Conservation (phyloP, 2,329 filamentous ascomycete species). For the Arthroderma sp. region DNA sequence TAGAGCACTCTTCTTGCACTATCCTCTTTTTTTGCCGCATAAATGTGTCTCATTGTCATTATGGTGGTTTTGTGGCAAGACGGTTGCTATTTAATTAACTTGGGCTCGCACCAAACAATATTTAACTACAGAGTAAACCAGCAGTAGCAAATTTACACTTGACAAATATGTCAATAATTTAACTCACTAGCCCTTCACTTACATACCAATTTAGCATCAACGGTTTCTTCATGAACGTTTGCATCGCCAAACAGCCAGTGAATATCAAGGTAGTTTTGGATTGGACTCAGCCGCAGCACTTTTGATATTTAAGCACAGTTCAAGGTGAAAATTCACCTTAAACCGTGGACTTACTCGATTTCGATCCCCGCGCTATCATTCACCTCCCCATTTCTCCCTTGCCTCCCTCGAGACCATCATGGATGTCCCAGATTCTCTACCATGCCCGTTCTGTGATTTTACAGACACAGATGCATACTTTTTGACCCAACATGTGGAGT, state of each 20-base stretch:
- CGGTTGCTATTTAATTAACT: background rate
- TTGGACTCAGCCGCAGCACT: background rate
- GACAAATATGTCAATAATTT: background rate
- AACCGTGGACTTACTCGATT: background rate
- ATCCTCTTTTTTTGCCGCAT: background rate
- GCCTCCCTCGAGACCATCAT: background rate
- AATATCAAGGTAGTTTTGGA: background rate
- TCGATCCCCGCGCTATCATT: background rate
- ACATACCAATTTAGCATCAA: background rate
- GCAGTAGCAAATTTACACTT: background rate
- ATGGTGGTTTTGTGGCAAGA: background rate
- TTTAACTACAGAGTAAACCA: no score
- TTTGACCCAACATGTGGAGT: slow-evolving; percentile 35
- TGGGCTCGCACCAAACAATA: no score
- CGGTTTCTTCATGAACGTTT: background rate
- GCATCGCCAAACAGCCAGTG: background rate
- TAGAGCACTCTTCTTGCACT: background rate
- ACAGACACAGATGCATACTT: slow-evolving; percentile 29
- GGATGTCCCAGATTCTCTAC: background rate
- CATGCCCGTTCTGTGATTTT: slow-evolving; percentile 38
- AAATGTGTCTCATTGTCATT: background rate
- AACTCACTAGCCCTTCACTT: background rate
- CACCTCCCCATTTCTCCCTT: background rate
- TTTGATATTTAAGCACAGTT: background rate
- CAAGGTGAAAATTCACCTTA: background rate